Conservation (phyloP, 176 grass and related monocot genomes). For the Hsuehochloa calcarea region DNA sequence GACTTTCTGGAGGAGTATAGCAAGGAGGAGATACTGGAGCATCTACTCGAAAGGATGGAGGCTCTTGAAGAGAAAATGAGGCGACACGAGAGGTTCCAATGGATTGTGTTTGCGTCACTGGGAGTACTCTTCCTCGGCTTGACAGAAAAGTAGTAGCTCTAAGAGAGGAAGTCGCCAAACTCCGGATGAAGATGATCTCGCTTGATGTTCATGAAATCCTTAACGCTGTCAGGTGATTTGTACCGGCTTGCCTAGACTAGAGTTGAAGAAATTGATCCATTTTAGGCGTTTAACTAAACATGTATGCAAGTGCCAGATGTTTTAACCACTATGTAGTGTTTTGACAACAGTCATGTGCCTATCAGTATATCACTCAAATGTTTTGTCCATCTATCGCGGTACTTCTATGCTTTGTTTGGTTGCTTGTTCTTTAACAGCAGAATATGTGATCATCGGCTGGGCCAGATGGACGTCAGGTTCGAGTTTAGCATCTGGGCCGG, state of each 20-base stretch:
- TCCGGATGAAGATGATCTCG: not conserved
- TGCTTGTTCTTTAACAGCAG: too few relatives aligned
- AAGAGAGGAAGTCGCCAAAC: not conserved
- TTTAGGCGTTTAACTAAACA: not conserved
- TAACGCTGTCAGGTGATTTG: not conserved
- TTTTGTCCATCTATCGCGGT: too few relatives aligned
- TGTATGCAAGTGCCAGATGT: not conserved
- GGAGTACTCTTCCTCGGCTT: not conserved
- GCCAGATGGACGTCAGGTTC: too few relatives aligned
- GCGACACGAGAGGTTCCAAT: not conserved
- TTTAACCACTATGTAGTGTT: not conserved
- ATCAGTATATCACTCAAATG: not conserved
- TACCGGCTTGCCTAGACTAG: not conserved
- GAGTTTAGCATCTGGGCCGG: too few relatives aligned
- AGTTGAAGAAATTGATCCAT: not conserved
- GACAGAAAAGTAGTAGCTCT: not conserved
- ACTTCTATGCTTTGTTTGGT: too few relatives aligned
- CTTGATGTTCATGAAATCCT: not conserved
- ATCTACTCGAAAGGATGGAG: not conserved
- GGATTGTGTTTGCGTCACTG: not conserved
- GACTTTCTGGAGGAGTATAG: too few relatives aligned
- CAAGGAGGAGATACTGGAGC: not conserved
- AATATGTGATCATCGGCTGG: too few relatives aligned
- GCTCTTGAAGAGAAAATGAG: not conserved
- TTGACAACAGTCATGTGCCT: not conserved